Base-by-base conservation (phyloP, 768 basidiomycete species). In the Sporobolomyces phaffii region DNA sequence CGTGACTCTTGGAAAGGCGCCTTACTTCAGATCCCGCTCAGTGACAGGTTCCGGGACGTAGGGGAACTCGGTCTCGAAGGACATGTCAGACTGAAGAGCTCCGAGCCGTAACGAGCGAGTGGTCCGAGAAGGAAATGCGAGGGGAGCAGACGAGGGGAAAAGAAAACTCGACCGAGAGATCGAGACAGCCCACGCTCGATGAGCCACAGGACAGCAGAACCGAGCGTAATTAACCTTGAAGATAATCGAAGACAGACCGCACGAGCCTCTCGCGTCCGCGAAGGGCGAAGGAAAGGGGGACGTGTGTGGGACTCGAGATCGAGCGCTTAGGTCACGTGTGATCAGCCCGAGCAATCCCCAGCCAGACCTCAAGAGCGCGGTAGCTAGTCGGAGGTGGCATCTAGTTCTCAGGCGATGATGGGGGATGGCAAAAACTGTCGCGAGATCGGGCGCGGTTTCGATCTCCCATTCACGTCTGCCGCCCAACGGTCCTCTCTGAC, bases 31-130 rank as follows among this genome's bases (percentile, higher is more conserved):
- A 29, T 56, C 54, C 11, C 54, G 54, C 26, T 56, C 54, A 2
- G 54, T 43, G 4, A 56, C 38, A 3, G 40, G 38, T 26, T 56
- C 54, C 24, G 54, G 38, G 6, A 49, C 48, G 11, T 50, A 64
- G 17, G 63, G 63, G 2, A 36, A 22, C 41, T 64, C 63, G 3
- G 49, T 59, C 31, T 24, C 1, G 24, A 64, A 58, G 11, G 45
- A 15, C 54, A 64, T 52, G 33, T 11, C 29, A n/a, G n/a, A n/a
- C n/a, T n/a, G n/a, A n/a, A n/a, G n/a, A n/a, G n/a, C n/a, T n/a
- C n/a, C n/a, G n/a, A n/a, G n/a, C n/a, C n/a, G n/a, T n/a, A n/a
- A n/a, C n/a, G n/a, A n/a, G n/a, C n/a, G n/a, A n/a, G n/a, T n/a
- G n/a, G n/a, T n/a, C n/a, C n/a, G n/a, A 49, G 44, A 29, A 36